Conservation (phyloP, 2,329 filamentous ascomycete genomes). For the Aspergillus sp. region DNA sequence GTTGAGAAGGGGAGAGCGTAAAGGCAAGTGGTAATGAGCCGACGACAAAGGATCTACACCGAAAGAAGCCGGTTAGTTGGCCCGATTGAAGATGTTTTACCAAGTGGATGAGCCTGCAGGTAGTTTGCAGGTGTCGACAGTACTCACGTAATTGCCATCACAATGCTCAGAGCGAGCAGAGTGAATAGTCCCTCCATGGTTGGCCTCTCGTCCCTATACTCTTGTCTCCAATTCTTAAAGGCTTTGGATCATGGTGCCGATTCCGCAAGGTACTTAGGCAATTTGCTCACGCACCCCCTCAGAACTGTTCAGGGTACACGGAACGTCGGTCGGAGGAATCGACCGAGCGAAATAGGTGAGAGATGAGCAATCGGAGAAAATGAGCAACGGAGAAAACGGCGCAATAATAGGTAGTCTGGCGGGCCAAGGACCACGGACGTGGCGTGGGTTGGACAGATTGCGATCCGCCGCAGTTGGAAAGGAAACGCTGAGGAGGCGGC, state of each 20-base stretch:
- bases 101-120: background rate
- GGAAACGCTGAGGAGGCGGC: constrained; percentile 10
- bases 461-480: constrained; percentile 19
- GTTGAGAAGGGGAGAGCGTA: constrained; percentile 77
- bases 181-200: constrained; percentile 62
- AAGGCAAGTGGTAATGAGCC: constrained; percentile 89
- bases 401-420: background rate
- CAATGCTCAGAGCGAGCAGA: constrained; percentile 61
- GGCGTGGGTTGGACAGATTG: constrained; percentile 20
- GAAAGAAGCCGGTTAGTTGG: constrained; percentile 13
- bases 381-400: background rate
- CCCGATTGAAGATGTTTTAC: background rate
- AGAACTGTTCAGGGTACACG: background rate
- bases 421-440: constrained; percentile 15
- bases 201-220: constrained; percentile 35
- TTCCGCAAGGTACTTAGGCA: constrained; percentile 6
- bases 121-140: background rate
- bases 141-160: constrained; percentile 64
- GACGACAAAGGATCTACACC: constrained; percentile 79
- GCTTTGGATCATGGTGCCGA: constrained; percentile 26
- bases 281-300: background rate
- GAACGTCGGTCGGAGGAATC: background rate
- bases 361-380: constrained; percentile 2
- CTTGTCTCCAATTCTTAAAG: constrained; percentile 26
- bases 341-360: background rate